Conservation (phyloP, 2,329 filamentous ascomycete species). For the Metarhizium anisopliae region DNA sequence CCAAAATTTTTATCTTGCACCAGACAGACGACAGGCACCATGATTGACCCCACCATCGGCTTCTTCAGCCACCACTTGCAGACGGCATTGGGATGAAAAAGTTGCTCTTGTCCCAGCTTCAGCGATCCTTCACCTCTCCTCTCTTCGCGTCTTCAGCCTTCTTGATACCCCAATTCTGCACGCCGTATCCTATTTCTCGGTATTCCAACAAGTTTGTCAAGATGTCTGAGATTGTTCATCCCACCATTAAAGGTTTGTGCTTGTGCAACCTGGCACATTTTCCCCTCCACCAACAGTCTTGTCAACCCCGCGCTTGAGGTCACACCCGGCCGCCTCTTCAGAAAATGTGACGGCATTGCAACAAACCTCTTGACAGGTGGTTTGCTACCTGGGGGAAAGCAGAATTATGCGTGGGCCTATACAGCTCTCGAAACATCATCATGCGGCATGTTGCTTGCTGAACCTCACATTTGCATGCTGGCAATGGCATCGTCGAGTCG, state of each 20-base stretch:
- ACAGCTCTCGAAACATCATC: neutral
- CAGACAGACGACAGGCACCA: neutral
- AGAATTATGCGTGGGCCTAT: neutral
- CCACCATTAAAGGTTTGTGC: slow-evolving; percentile 58
- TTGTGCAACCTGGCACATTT: slow-evolving; percentile 3
- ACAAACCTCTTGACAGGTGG: neutral
- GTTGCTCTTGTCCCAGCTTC: slow-evolving; percentile 1
- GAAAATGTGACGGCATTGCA: neutral
- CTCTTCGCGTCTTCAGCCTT: neutral
- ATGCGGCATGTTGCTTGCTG: neutral
- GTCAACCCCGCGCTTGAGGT: slow-evolving; percentile 1
- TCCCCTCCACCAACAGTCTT: slow-evolving; percentile 8
- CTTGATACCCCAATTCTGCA: slow-evolving; percentile 3
- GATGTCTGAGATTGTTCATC: slow-evolving; percentile 62
- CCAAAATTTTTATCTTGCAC: slow-evolving; percentile 1
- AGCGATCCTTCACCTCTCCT: neutral
- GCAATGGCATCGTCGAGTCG: neutral
- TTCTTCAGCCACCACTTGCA: neutral
- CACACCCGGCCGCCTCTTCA: neutral
- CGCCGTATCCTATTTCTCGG: slow-evolving; percentile 7
- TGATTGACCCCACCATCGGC: slow-evolving; percentile 1
- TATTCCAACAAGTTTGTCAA: slow-evolving; percentile 18
- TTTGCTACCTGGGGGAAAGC: neutral
- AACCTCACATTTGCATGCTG: neutral
- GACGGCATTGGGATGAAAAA: slow-evolving; percentile 3